These are phyloP conservation scores for Cyclostephanos tholiformis DNA, from an alignment of 108 stramenopile genomes.

Conservation along the genomic window DNA sequence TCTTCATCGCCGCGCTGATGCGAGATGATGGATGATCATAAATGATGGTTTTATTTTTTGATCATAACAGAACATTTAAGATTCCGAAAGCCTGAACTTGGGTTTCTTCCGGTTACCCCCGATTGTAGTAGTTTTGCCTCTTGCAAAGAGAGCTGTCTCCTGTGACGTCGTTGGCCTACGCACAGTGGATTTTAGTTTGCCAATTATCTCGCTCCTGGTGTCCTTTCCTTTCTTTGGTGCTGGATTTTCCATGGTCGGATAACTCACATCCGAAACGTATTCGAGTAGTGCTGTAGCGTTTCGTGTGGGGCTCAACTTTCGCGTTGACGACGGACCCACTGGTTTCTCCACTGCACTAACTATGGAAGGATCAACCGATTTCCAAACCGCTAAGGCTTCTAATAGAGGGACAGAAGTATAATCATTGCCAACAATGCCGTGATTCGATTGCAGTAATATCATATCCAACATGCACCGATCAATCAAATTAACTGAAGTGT, in stretches of 20 bases:
- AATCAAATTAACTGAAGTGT: background rate
- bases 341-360: constrained; percentile 3
- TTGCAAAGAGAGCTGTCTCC: constrained; percentile 8
- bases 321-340: background rate
- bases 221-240: background rate
- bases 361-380: background rate
- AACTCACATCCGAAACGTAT: background rate
- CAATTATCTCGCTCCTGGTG: background rate
- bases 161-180: background rate
- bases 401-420: constrained; percentile 1
- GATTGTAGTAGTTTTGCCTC: constrained; percentile 1
- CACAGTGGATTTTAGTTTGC: background rate
- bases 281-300: background rate
- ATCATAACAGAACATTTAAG: too few relatives aligned
- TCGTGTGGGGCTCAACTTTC: background rate
- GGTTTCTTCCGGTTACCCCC: constrained; percentile 8
- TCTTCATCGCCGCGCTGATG: too few relatives aligned
- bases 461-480: constrained; percentile 6
- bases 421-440: background rate
- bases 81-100: background rate
- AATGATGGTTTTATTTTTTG: too few relatives aligned
- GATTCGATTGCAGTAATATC: constrained; percentile 12
- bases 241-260: background rate
- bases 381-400: constrained; percentile 2
- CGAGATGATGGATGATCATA: too few relatives aligned